phyloP scores from a whole-genome alignment of 345 rosid species.

The Angophora floribunda region DNA sequence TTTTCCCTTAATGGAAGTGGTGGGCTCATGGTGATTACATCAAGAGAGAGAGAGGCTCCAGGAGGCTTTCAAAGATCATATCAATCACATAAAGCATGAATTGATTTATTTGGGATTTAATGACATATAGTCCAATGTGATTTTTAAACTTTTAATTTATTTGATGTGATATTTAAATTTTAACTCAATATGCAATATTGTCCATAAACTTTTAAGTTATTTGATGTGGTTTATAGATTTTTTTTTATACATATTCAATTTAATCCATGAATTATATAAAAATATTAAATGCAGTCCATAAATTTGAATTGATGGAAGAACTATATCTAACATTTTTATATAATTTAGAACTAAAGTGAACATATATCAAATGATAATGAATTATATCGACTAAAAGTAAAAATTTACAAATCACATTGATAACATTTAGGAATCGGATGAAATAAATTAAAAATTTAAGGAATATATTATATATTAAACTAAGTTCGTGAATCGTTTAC shows the following conservation, averaged over 20 bases:
- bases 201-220: no score
- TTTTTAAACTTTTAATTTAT: fast-evolving
- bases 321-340: no score
- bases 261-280: fast-evolving
- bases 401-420: fast-evolving
- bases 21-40: background rate
- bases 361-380: background rate
- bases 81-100: background rate
- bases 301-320: fast-evolving
- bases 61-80: background rate
- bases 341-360: no score
- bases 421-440: no score
- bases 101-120: background rate
- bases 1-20: background rate
- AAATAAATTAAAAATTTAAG: no score
- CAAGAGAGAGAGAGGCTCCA: background rate
- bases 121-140: no score
- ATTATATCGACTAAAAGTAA: no score
- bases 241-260: no score
- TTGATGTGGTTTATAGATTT: fast-evolving
- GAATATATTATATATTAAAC: no score
- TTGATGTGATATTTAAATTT: background rate
- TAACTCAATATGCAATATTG: no score
- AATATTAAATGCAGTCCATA: fast-evolving
- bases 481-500: background rate